Evolutionary conservation across 1,139 yeast genomes (phyloP).

Genomic region (Hyphopichia buzzinii): DNA sequence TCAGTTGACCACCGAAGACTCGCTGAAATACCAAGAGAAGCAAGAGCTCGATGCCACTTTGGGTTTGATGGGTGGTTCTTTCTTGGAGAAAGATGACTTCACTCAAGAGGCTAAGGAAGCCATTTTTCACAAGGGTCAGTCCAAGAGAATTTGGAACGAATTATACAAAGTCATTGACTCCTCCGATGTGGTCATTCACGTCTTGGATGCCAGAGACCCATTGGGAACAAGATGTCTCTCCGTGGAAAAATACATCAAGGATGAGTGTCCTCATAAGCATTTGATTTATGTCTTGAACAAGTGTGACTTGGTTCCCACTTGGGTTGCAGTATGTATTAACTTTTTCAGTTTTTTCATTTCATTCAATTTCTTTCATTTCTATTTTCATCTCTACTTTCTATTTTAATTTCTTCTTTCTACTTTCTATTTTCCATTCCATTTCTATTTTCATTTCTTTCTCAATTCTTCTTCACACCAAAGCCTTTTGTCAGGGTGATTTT

Average conservation of each 20-base stretch:
- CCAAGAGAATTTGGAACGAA: conserved; percentile 98
- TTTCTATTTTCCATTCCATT: conserved; percentile 8
- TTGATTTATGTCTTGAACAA: conserved; percentile 91
- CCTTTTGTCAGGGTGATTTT: conserved; percentile 70
- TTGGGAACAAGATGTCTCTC: conserved; percentile 91
- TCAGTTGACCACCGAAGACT: conserved; percentile 56
- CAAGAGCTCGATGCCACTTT: conserved; percentile 70
- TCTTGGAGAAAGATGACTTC: conserved; percentile 72
- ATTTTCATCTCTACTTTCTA: conserved; percentile 7
- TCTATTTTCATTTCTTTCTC: conserved; percentile 8
- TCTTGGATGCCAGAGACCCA: conserved; percentile 96
- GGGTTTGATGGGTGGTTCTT: conserved; percentile 73
- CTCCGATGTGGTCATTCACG: conserved; percentile 93
- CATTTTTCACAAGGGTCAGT: conserved; percentile 94
- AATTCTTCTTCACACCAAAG: conserved; percentile 42
- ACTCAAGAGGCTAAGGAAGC: conserved; percentile 92
- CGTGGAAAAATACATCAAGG: conserved; percentile 88
- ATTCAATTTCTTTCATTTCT: conserved; percentile 5
- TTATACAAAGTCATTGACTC: conserved; percentile 95
- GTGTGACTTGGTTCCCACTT: conserved; percentile 97
- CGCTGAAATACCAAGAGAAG: conserved; percentile 66
- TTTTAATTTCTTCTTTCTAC: conserved; percentile 8
- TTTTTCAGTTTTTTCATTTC: background rate
- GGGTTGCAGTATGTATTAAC: conserved; percentile 93
- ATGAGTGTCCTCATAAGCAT: conserved; percentile 96